These are phyloP conservation scores for Chamaenerion angustifolium DNA, from an alignment of 345 rosid genomes.

Conservation along the genomic window DNA sequence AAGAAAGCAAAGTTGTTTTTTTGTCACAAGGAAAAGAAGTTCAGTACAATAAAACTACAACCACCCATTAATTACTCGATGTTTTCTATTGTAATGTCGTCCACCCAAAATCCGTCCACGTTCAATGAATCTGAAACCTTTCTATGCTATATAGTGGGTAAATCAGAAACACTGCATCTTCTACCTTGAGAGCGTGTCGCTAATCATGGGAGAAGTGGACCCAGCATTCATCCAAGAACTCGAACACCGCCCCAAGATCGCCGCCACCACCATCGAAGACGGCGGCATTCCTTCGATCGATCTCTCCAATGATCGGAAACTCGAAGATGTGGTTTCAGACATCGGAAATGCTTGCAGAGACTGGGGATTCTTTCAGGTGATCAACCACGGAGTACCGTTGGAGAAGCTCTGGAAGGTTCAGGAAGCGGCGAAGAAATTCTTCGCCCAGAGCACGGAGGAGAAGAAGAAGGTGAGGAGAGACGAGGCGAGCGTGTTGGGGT, in stretches of 20 bases:
- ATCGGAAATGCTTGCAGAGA: slow-evolving; percentile 24
- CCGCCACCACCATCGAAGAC: background rate
- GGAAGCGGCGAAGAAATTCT: slow-evolving; percentile 14
- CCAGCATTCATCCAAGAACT: slow-evolving; percentile 17
- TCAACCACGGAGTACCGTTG: slow-evolving; percentile 29
- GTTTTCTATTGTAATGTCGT: background rate
- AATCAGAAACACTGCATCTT: background rate
- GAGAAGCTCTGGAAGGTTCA: slow-evolving; percentile 10
- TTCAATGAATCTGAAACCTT: background rate
- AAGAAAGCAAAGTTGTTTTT: no score
- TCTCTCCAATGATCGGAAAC: slow-evolving; percentile 8
- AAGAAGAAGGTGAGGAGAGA: slow-evolving; percentile 21
- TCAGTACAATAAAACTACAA: no score
- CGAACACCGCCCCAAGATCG: slow-evolving; percentile 22
- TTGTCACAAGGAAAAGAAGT: no score
- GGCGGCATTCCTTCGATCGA: slow-evolving; percentile 24
- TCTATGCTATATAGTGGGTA: background rate
- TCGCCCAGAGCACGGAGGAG: slow-evolving; percentile 19
- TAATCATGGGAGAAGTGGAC: slow-evolving; percentile 9
- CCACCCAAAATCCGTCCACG: background rate
- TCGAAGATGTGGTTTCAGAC: slow-evolving; percentile 14
- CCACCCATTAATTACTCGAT: no score
- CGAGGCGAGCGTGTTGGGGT: slow-evolving; percentile 19
- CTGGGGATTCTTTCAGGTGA: slow-evolving; percentile 33
- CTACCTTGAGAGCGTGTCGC: background rate